These are phyloP conservation scores for Clonostachys rhizophaga DNA, from an alignment of 2,329 filamentous ascomycete genomes.

Conservation along the genomic window DNA sequence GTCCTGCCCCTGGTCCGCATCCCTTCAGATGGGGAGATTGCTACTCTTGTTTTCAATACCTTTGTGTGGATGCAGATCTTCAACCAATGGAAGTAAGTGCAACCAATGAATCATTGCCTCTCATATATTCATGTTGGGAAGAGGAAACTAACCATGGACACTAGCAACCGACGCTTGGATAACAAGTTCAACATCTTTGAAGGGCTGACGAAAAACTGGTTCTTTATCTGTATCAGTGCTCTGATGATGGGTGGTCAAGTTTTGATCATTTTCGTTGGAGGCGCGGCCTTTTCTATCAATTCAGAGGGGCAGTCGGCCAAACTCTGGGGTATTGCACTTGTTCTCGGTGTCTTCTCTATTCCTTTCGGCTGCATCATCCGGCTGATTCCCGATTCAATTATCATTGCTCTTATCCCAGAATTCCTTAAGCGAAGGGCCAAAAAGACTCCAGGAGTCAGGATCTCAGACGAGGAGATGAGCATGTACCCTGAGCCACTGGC, in stretches of 20 bases:
- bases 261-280: conserved; percentile 85
- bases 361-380: conserved; percentile 79
- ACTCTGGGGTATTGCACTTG: conserved; percentile 85
- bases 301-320: conserved; percentile 55
- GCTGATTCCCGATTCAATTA: conserved; percentile 69
- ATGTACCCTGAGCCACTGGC: conserved; percentile 68
- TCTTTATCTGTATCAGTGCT: conserved; percentile 81
- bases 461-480: conserved; percentile 65
- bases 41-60: conserved; percentile 91
- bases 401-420: conserved; percentile 47
- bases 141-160: conserved; percentile 5
- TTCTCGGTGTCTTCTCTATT: conserved; percentile 80
- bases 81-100: conserved; percentile 86
- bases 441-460: conserved; percentile 48
- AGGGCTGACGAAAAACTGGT: conserved; percentile 76
- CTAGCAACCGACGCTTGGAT: conserved; percentile 81
- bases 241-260: conserved; percentile 88
- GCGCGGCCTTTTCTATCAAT: conserved; percentile 72
- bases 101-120: not conserved
- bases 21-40: conserved; percentile 42
- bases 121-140: not conserved
- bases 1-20: conserved; percentile 45
- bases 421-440: conserved; percentile 43
- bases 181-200: conserved; percentile 97
- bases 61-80: conserved; percentile 99